Base-by-base conservation (phyloP, 441 rosid genomes). In the Breynia disticha region DNA sequence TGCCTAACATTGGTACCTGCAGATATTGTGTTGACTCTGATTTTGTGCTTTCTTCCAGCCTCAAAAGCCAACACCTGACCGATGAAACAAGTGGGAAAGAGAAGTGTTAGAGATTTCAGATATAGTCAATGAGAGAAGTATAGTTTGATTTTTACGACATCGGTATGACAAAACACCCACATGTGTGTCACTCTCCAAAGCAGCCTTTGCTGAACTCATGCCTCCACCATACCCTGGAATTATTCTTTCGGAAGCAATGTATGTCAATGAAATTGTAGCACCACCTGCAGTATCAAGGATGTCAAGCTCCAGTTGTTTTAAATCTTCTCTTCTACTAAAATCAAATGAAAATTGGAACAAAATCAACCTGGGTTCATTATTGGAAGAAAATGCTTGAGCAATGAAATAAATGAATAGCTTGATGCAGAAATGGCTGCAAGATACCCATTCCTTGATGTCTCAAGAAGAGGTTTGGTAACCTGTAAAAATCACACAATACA, bases 161-260 rank as follows among this genome's bases (percentile, higher is more conserved):
- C 6, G 6, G 6, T 9, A 2, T 10, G 5, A 14, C 67, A 46
- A 61, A 55, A 48, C 12, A 59, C 84, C 59, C 62, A 79, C 99
- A 14, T 75, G 74, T 3, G 97, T 90, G 61, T 94, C 99, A 65
- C 99, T 94, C 79, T 94, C 97, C 35, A 94, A 72, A 35, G 99
- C 97, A 22, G 99, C 83, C 74, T 94, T 94, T 4, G 99, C 97
- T 46, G 99, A 90, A 71, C 96, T 94, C 97, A 94, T 87, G 20
- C 99, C 99, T 66, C 99, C 97, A 67, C 99, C 99, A 14, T 94
- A 86, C 99, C 99, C 97, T 19, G 96, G 99, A 72, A 93, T 89
- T 67, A 89, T 87, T 66, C 82, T 77, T 73, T 89, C 95, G 5
- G 99, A 86, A 62, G 99, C 99, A 74, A 93, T 79, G 74, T 89